Conservation (phyloP, 2,329 filamentous ascomycete genomes). For the Aspergillus sp. region DNA sequence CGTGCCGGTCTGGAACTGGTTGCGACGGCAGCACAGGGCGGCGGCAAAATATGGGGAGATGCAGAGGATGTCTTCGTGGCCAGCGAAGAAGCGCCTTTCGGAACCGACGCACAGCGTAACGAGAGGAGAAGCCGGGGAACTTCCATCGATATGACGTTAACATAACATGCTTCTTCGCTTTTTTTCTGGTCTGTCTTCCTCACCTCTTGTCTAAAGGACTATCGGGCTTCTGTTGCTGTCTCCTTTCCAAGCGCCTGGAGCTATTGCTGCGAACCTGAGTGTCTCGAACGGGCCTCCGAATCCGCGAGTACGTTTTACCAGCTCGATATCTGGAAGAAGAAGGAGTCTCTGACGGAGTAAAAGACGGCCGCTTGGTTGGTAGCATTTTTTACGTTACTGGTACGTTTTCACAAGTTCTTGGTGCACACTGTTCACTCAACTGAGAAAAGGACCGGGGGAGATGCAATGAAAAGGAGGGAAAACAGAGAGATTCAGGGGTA, state of each 20-base stretch:
- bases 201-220: slow-evolving; percentile 31
- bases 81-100: slow-evolving; percentile 79
- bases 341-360: slow-evolving; percentile 25
- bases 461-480: slow-evolving; percentile 3
- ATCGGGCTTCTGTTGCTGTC: slow-evolving; percentile 16
- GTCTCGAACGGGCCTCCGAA: slow-evolving; percentile 28
- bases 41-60: slow-evolving; percentile 70
- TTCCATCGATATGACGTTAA: slow-evolving; percentile 17
- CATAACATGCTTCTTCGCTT: neutral
- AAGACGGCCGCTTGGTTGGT: slow-evolving; percentile 16
- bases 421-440: too few species aligned
- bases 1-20: slow-evolving; percentile 37
- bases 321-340: slow-evolving; percentile 36
- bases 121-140: slow-evolving; percentile 57
- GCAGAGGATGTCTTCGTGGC: slow-evolving; percentile 76
- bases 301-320: slow-evolving; percentile 29
- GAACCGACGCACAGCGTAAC: slow-evolving; percentile 73
- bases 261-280: slow-evolving; percentile 8
- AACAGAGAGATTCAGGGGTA: slow-evolving; percentile 4
- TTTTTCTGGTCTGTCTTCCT: slow-evolving; percentile 7
- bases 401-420: too few species aligned
- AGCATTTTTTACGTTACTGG: slow-evolving; percentile 6
- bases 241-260: slow-evolving; percentile 20
- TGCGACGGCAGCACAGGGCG: slow-evolving; percentile 41
- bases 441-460: slow-evolving; percentile 1